These are phyloP conservation scores for Phialocephala sp. DNA, from an alignment of 2,329 filamentous ascomycete genomes.

Conservation along the genomic window DNA sequence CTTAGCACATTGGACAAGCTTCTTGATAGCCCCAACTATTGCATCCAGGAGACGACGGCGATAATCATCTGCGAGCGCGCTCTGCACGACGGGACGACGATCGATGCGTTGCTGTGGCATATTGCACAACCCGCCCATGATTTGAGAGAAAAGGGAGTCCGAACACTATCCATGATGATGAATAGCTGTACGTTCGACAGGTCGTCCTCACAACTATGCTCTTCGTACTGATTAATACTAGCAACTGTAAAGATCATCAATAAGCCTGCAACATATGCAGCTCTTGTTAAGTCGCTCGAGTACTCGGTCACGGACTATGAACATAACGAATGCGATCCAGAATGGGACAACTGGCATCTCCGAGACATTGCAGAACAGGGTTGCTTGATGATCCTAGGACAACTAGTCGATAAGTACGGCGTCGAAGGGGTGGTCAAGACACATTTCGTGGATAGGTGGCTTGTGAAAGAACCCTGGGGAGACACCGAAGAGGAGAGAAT, in stretches of 20 bases:
- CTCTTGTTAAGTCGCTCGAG: slow-evolving; percentile 65
- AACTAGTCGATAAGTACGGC: slow-evolving; percentile 60
- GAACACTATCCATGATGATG: slow-evolving; percentile 61
- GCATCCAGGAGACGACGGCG: slow-evolving; percentile 71
- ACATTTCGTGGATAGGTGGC: slow-evolving; percentile 73
- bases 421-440: slow-evolving; percentile 64
- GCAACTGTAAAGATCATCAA: slow-evolving; percentile 36
- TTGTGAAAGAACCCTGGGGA: slow-evolving; percentile 76
- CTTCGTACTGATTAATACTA: slow-evolving; percentile 16
- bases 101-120: slow-evolving; percentile 59
- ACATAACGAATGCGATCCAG: slow-evolving; percentile 58
- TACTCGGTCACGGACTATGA: slow-evolving; percentile 57
- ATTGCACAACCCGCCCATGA: slow-evolving; percentile 65
- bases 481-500: slow-evolving; percentile 56
- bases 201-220: not conserved
- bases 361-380: slow-evolving; percentile 67
- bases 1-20: slow-evolving; percentile 70
- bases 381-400: slow-evolving; percentile 61
- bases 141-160: slow-evolving; percentile 60
- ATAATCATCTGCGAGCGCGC: slow-evolving; percentile 62
- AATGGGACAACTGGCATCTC: slow-evolving; percentile 67
- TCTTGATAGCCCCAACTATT: slow-evolving; percentile 72
- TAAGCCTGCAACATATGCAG: slow-evolving; percentile 45
- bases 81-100: slow-evolving; percentile 61
- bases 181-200: slow-evolving; percentile 48